Evolutionary conservation across 2,329 filamentous ascomycete species (phyloP).

Genomic region (Bisporella sp.): DNA sequence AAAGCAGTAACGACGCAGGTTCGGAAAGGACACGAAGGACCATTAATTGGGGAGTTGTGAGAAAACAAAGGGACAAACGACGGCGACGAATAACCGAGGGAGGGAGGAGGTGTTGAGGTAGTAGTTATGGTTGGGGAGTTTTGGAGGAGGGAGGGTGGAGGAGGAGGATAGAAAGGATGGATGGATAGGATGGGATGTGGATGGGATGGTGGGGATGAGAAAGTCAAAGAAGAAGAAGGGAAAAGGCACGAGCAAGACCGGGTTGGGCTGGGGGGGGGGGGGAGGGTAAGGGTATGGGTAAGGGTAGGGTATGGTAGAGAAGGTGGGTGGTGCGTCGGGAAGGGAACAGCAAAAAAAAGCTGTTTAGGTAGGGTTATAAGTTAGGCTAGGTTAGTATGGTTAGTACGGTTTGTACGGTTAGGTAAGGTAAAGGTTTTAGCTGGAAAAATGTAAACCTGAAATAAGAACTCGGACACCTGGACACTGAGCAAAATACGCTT

Average conservation of each 20-base stretch:
- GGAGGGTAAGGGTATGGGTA: not conserved
- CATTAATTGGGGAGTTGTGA: not conserved
- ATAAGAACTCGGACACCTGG: too few relatives aligned
- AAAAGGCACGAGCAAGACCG: not conserved
- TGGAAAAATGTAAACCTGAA: too few relatives aligned
- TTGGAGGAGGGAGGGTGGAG: not conserved
- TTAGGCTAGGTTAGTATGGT: too few relatives aligned
- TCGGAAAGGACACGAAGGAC: not conserved
- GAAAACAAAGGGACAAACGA: not conserved
- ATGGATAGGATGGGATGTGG: not conserved
- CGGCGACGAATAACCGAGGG: not conserved
- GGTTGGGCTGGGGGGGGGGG: constrained; percentile 1
- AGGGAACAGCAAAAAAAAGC: not conserved
- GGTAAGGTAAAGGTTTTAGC: too few relatives aligned
- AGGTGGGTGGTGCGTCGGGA: not conserved
- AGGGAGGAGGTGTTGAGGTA: not conserved
- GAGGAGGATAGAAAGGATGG: not conserved
- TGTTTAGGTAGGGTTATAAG: not conserved
- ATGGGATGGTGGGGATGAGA: not conserved
- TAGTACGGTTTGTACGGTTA: too few relatives aligned
- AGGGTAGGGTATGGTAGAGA: not conserved
- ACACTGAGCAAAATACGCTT: too few relatives aligned
- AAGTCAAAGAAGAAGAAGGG: not conserved
- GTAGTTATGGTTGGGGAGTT: not conserved
- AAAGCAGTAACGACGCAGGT: not conserved